These are phyloP conservation scores for Boechera divaricarpa DNA, from an alignment of 345 rosid species.

Conservation along the genomic window DNA sequence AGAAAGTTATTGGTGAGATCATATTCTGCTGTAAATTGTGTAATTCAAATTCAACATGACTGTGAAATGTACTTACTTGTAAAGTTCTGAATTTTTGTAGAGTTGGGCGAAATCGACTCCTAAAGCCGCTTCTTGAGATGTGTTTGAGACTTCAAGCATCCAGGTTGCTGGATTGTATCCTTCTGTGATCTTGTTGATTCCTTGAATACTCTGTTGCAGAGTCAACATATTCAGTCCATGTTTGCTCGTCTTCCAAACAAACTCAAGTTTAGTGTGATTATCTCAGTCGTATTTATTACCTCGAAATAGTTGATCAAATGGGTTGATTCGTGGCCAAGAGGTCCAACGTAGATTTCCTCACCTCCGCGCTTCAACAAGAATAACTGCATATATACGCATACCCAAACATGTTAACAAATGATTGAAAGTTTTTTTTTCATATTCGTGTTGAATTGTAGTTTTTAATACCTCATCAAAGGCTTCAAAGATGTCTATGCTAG, in stretches of 20 bases:
- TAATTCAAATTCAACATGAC: neutral
- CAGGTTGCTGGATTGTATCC: slow-evolving; percentile 91
- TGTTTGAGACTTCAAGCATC: slow-evolving; percentile 75
- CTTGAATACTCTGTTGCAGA: slow-evolving; percentile 56
- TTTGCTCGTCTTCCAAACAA: neutral
- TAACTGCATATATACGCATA: slow-evolving; percentile 50
- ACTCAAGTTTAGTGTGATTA: neutral
- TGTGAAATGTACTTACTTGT: slow-evolving; percentile 49
- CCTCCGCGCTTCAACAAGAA: slow-evolving; percentile 81
- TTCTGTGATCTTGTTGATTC: slow-evolving; percentile 64
- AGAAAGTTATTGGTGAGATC: slow-evolving; percentile 6
- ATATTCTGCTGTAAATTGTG: neutral
- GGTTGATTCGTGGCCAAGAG: slow-evolving; percentile 68
- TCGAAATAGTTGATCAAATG: slow-evolving; percentile 70
- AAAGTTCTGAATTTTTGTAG: slow-evolving; percentile 64
- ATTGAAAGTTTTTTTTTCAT: neutral
- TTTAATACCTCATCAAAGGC: slow-evolving; percentile 82
- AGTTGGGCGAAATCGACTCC: slow-evolving; percentile 65
- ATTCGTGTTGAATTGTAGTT: neutral
- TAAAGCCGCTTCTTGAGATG: slow-evolving; percentile 64
- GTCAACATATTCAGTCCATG: slow-evolving; percentile 17
- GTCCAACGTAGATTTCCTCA: slow-evolving; percentile 79
- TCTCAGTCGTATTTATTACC: slow-evolving; percentile 49
- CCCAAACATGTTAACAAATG: slow-evolving; percentile 23
- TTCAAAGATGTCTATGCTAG: slow-evolving; percentile 92